Base-by-base conservation (phyloP, 2,329 filamentous ascomycete genomes). In the Tolypocladium ophioglossoides region DNA sequence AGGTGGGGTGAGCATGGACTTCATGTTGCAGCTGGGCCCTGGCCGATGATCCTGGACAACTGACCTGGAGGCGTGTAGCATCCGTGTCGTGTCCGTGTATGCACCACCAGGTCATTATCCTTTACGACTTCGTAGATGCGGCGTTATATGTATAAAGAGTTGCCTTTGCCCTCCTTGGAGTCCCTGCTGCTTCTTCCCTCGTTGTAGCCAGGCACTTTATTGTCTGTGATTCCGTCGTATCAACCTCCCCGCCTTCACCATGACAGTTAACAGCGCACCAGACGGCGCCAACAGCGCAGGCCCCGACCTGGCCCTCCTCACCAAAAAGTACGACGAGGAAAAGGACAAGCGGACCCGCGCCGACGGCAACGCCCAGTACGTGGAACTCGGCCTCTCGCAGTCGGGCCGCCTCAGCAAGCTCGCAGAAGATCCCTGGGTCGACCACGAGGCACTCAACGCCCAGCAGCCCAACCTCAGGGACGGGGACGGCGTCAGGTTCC, bases 391-490 rank as follows among this genome's bases (percentile, higher is more conserved):
- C 24, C 62, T 70, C 7, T 55, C 61, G n/a, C 32, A 37, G 16
- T 58, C 49, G 12, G 55, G 55, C 16, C 55, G 59, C 27, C 59
- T 62, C 32, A 56, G 57, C 18, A 55, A 59, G 2, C 61, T 73
- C 8, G 61, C 55, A 7, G 53, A 61, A 0, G 71, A 74, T 53
- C 69, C 69, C 0, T 73, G 68, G 64, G 68, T 60, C 8, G 65
- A 71, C 56, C 65, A 69, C 39, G 64, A 61, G 0, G 60, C 62
- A 0, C 60, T 69, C 9, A 70, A 69, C 49, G 58, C 60, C 2
- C 57, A 54, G 14, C 20, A 51, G 3, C 56, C 59, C 0, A 53
- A 57, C 2, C 58, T 70, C 47, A 53, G 53, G 12, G 58, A 69
- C 35, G 65, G 66, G 30, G 63, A 61, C 32, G 58, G 52, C 20